Evolutionary conservation across 768 basidiomycete species (phyloP), one percentile per base, ranked within the genome.

Genomic region (Lactarius sanguifluus): DNA sequence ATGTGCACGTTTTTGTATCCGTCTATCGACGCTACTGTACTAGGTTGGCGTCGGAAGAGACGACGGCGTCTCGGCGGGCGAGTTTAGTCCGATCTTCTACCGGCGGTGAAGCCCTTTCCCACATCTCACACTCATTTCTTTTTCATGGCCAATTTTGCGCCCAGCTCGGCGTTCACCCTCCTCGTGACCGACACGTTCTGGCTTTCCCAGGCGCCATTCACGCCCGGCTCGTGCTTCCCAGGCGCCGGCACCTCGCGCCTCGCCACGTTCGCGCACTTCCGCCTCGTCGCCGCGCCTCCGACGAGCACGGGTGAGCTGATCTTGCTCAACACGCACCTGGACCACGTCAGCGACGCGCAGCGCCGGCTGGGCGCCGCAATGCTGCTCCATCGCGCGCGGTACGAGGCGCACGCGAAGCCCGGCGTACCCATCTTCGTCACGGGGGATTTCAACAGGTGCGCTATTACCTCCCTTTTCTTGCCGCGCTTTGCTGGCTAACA

Each of bases 61-160:
- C 62, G 84, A 89, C 70, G 87, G 87, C 3, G 74, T 73, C 9
- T 65, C 76, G 18, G 79, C 77, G 1, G 87, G 87, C 38, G 87
- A 89, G 73, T 87, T 85, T 73, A 81, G 80, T 69, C 85, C 87
- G 0, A 82, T 88, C 65, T 88, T 87, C 73, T 89, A 79, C 76
- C 81, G 84, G 66, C 81, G 47, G 65, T 66, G 40, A 77, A 80
- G 5, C 12, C 6, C 3, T n/a, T 13, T 8, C 47, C 9, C 47
- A 23, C 12, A 12, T 8, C 13, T n/a, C 12, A 52, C 25, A 50
- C 23, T n/a, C 25, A 15, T 52, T 7, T 23, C 13, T 52, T 2
- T 32, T 3, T 38, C 43, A 36, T 45, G 61, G 38, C 54, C 55
- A 13, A 43, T 30, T 9, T 28, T 54, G 28, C 43, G 16, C 66